Conservation (phyloP, 768 basidiomycete genomes). For the Collybia sordida region DNA sequence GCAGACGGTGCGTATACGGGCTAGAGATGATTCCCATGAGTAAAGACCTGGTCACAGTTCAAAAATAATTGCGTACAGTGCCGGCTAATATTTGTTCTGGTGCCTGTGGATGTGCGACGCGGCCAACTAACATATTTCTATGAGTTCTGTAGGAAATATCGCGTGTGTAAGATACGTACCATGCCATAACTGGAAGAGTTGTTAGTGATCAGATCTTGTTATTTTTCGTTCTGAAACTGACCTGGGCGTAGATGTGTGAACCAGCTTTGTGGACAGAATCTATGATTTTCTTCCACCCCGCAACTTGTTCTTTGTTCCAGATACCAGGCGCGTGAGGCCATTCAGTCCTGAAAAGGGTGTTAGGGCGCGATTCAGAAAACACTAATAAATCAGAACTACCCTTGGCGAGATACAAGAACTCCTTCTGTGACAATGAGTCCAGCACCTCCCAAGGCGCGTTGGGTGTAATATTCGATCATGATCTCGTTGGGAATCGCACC, state of each 20-base stretch:
- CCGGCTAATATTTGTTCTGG: conserved; percentile 38
- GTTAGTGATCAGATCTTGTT: not conserved
- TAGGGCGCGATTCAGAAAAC: too few species aligned
- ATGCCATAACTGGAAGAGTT: conserved; percentile 34
- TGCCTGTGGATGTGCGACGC: conserved; percentile 35
- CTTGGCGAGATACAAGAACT: conserved; percentile 38
- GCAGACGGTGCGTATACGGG: conserved; percentile 46
- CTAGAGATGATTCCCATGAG: conserved; percentile 22
- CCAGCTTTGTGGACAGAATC: conserved; percentile 47
- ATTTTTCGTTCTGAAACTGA: conserved; percentile 3
- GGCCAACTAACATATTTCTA: conserved; percentile 26
- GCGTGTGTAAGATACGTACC: conserved; percentile 19
- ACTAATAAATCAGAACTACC: conserved; percentile 23
- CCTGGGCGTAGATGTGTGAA: conserved; percentile 45
- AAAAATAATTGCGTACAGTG: conserved; percentile 17
- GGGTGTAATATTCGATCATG: conserved; percentile 36
- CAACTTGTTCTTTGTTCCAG: conserved; percentile 43
- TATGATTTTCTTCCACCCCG: conserved; percentile 46
- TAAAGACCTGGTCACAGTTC: not conserved
- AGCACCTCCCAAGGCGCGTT: conserved; percentile 35
- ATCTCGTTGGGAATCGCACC: conserved; percentile 31
- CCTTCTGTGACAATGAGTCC: conserved; percentile 38
- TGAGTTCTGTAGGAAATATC: not conserved
- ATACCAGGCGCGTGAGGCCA: conserved; percentile 47
- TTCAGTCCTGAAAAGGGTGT: conserved; percentile 31